These are phyloP conservation scores for Rhodotorula sp. DNA, from an alignment of 1,284 basidiomycete genomes.

Conservation along the genomic window DNA sequence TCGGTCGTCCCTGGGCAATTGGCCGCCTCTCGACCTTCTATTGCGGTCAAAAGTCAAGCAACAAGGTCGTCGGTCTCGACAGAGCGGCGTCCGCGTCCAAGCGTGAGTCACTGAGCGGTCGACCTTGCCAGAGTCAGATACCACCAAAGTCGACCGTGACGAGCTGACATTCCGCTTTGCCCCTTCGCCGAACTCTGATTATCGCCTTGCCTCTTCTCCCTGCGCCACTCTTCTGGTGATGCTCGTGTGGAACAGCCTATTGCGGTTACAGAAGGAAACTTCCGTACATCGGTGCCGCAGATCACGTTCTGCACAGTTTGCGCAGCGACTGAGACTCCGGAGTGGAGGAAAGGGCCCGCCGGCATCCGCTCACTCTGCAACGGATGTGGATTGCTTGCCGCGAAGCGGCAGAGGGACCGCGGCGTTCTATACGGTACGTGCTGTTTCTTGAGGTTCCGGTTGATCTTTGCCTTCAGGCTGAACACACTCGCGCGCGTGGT, in stretches of 20 bases:
- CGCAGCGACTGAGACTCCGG: constrained; percentile 15
- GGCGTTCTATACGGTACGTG: not conserved
- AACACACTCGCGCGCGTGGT: too few species aligned
- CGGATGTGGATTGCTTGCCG: constrained; percentile 22
- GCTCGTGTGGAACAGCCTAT: too few species aligned
- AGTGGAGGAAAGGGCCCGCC: constrained; percentile 37
- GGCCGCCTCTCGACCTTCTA: too few species aligned
- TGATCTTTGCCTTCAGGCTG: not conserved
- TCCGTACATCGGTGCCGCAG: not conserved
- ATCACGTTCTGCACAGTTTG: constrained; percentile 18
- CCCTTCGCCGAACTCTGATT: not conserved
- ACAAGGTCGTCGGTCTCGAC: too few species aligned
- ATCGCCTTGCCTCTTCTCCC: too few species aligned
- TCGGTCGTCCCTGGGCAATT: too few species aligned
- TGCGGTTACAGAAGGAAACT: too few species aligned
- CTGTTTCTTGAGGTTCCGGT: not conserved
- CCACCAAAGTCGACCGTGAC: not conserved
- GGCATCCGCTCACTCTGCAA: constrained; percentile 34
- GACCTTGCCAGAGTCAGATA: not conserved
- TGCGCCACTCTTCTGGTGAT: not conserved
- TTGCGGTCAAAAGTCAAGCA: too few species aligned
- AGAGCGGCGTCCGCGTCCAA: too few species aligned
- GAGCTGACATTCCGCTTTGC: not conserved
- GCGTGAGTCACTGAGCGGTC: not conserved
- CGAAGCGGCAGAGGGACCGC: constrained; percentile 24